phyloP scores from a whole-genome alignment of 1,284 basidiomycete species.

The Macrocystidia cucumis region DNA sequence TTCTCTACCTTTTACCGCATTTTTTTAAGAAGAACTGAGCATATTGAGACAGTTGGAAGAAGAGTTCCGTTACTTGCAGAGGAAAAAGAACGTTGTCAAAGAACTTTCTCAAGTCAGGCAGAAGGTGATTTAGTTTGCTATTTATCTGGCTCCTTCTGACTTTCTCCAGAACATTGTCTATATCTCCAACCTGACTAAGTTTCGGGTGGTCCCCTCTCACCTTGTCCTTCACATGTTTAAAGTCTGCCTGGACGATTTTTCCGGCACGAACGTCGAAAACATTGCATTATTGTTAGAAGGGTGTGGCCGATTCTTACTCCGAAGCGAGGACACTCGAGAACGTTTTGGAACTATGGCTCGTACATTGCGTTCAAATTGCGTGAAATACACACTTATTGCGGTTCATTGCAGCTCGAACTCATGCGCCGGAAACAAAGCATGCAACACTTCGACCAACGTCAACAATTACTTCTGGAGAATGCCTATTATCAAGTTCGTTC shows the following conservation, averaged over 20 bases:
- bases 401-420: constrained; percentile 69
- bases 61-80: constrained; percentile 94
- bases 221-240: constrained; percentile 95
- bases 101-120: constrained; percentile 81
- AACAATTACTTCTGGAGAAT: constrained; percentile 89
- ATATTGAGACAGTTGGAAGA: constrained; percentile 91
- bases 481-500: constrained; percentile 90
- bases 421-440: constrained; percentile 92
- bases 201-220: constrained; percentile 88
- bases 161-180: constrained; percentile 75
- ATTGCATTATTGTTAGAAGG: constrained; percentile 88
- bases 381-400: constrained; percentile 6
- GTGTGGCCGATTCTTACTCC: constrained; percentile 88
- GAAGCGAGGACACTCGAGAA: constrained; percentile 82
- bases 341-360: constrained; percentile 73
- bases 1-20: constrained; percentile 3
- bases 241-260: constrained; percentile 94
- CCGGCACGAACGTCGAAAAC: constrained; percentile 89
- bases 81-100: constrained; percentile 87
- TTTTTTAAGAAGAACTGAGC: constrained; percentile 2
- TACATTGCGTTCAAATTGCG: constrained; percentile 12
- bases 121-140: constrained; percentile 48
- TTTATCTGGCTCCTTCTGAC: constrained; percentile 3
- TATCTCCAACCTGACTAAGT: constrained; percentile 91
- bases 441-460: constrained; percentile 88